Base-by-base conservation (phyloP, 1,139 yeast species). In the Pichia sp. region DNA sequence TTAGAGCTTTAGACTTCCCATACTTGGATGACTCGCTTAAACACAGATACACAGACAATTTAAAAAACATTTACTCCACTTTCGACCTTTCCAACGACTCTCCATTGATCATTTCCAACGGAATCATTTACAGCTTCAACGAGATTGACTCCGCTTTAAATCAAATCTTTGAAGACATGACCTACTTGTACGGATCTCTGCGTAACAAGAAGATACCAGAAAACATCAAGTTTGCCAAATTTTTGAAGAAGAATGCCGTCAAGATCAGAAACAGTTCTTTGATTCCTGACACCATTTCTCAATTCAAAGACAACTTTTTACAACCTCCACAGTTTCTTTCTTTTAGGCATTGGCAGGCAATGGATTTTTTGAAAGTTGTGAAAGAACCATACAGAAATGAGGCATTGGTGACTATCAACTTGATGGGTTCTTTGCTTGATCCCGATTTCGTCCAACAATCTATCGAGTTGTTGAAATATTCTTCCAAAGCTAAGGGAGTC, bases 21-120 rank as follows among this genome's bases (percentile, higher is more conserved):
- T 47, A 55, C 16, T 48, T 60, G 1, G 56, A 54, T 16, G 54
- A 46, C 8, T 40, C 50, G 7, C 36, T 42, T 4, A 13, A 50
- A 3, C 22, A 23, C 9, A 40, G 46, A 41, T 48, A 53, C 19
- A 37, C 30, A 16, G 44, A 43, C 12, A 46, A 79, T 60, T 58
- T 71, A n/a, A 50, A 63, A 4, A 64, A 67, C 1, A 71, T 82
- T 50, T 79, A 80, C 18, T n/a, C 28, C 31, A 46, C 52, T 13
- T 53, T 51, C 44, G 47, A 19, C 8, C n/a, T 53, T 4, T 18
- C 44, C 1, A 25, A 44, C 9, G 47, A 40, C 4, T 10, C 12
- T 1, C 83, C 91, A 0, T 69, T 80, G 0, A 71, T 88, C 4
- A 75, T 89, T 49, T 79, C 82, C 41, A 87, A 93, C 66, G 98